A percentile compares a stretch with the other conserved stretches of the same genome.
phyloP scores from a whole-genome alignment of 805 yeast genomes.

The Cyberlindnera mycetangii region DNA sequence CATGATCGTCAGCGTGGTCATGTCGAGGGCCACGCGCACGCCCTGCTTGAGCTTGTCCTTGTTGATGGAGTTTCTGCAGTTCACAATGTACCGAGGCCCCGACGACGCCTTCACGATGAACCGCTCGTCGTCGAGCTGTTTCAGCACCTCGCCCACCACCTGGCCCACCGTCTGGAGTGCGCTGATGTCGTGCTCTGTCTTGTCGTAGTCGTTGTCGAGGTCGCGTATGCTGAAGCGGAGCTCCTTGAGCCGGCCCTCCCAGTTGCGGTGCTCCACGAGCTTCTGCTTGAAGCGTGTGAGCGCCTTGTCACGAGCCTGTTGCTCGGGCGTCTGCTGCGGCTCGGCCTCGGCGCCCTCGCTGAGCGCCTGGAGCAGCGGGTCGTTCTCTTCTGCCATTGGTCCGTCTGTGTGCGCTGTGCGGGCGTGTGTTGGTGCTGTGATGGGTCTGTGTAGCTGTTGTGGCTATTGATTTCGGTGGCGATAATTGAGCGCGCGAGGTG shows the following conservation, averaged over 20 bases:
- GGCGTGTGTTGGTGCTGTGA: neutral
- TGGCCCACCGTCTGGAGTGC: constrained; percentile 97
- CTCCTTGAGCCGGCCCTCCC: constrained; percentile 88
- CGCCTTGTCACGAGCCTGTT: constrained; percentile 76
- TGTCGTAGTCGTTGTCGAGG: constrained; percentile 77
- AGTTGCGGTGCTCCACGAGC: constrained; percentile 87
- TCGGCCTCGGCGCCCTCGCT: constrained; percentile 15
- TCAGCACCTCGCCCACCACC: constrained; percentile 93
- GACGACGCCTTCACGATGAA: constrained; percentile 94
- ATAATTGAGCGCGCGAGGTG: neutral
- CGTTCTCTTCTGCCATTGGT: constrained; percentile 61
- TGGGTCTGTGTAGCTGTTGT: neutral
- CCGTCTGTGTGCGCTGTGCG: neutral
- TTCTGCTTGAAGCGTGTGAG: constrained; percentile 77
- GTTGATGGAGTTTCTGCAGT: constrained; percentile 91
- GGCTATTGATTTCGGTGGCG: constrained; percentile 5
- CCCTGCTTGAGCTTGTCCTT: constrained; percentile 85
- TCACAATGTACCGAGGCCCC: constrained; percentile 97
- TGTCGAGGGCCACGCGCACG: constrained; percentile 92
- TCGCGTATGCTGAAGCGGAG: constrained; percentile 80
- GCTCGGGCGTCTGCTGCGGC: constrained; percentile 38
- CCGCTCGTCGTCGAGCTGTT: constrained; percentile 91
- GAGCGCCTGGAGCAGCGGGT: constrained; percentile 73
- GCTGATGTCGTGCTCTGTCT: constrained; percentile 95
- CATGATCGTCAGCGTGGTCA: constrained; percentile 97